Conservation (phyloP, 345 rosid genomes). For the Lepidium sativum region DNA sequence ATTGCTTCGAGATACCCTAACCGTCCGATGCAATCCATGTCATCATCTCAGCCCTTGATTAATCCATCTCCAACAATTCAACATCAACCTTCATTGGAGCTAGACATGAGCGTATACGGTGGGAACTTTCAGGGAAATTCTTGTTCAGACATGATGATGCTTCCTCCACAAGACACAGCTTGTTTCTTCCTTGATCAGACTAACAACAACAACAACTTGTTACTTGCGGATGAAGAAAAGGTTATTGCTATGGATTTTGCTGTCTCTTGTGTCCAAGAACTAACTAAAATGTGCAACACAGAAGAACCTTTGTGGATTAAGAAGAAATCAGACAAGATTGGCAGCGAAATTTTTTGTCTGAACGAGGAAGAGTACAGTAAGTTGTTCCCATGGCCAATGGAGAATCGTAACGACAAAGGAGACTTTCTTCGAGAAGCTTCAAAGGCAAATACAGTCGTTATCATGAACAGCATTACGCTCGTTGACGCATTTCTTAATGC, state of each 20-base stretch:
- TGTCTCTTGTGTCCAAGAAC: conserved; percentile 55
- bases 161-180: conserved; percentile 26
- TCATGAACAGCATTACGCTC: conserved; percentile 81
- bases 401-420: conserved; percentile 25
- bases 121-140: conserved; percentile 40
- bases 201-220: conserved; percentile 28
- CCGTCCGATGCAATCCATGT: conserved; percentile 40
- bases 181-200: conserved; percentile 36
- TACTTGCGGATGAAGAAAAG: conserved; percentile 64
- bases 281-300: conserved; percentile 51
- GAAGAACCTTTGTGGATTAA: conserved; percentile 67
- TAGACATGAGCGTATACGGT: conserved; percentile 65
- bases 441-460: conserved; percentile 60
- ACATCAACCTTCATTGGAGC: conserved; percentile 50
- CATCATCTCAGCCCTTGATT: conserved; percentile 31
- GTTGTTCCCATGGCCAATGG: conserved; percentile 63
- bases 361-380: conserved; percentile 57
- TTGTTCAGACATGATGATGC: conserved; percentile 41
- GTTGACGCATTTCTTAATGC: conserved; percentile 78
- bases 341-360: conserved; percentile 35
- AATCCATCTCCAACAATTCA: conserved; percentile 30
- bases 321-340: conserved; percentile 21
- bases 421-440: conserved; percentile 63
- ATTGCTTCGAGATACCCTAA: conserved; percentile 49
- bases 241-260: conserved; percentile 62